Evolutionary conservation across 257 asterid genomes (phyloP).

Genomic region (Thymus quinquecostatus): DNA sequence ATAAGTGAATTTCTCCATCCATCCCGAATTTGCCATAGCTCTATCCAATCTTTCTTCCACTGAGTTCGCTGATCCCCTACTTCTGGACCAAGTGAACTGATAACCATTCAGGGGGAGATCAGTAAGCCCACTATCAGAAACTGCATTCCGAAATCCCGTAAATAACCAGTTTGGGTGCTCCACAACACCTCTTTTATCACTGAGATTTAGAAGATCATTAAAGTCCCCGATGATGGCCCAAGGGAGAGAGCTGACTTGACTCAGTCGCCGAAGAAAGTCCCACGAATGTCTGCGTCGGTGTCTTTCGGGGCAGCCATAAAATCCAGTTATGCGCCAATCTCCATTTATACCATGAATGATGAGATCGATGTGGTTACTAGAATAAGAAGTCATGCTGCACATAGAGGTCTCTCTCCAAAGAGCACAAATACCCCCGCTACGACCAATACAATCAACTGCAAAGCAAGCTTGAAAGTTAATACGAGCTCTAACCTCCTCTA

Average conservation of each 20-base stretch:
- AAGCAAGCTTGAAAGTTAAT: neutral
- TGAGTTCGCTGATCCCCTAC: neutral
- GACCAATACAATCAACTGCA: neutral
- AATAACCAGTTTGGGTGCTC: neutral
- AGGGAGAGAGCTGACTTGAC: neutral
- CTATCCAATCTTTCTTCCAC: neutral
- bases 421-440: neutral
- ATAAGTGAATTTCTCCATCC: neutral
- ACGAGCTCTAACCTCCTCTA: neutral
- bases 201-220: neutral
- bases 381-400: neutral
- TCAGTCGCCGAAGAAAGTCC: neutral
- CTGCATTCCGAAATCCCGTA: neutral
- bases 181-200: neutral
- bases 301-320: neutral
- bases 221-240: neutral
- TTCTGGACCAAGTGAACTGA: neutral
- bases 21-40: neutral
- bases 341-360: neutral
- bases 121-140: neutral
- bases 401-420: neutral
- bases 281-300: neutral
- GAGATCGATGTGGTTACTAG: neutral
- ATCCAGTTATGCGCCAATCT: neutral
- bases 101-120: neutral